A percentile compares a stretch with the other conserved stretches of the same genome.
Conservation (phyloP, 208 protist species). For the Strigomonas galati region DNA sequence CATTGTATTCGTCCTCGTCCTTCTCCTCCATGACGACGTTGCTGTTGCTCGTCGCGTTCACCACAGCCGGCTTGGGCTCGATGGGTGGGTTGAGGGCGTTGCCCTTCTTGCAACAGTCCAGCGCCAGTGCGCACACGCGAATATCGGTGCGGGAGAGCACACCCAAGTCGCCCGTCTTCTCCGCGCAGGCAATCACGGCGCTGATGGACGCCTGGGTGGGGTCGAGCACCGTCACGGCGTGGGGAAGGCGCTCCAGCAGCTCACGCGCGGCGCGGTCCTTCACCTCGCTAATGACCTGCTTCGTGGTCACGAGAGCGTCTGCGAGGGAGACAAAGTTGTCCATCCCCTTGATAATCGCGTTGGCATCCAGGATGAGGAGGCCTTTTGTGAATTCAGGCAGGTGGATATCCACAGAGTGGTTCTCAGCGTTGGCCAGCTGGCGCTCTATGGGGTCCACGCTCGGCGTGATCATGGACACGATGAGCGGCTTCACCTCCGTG, state of each 20-base stretch:
- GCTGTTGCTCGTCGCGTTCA: slow-evolving; percentile 35
- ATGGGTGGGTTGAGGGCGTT: slow-evolving; percentile 43
- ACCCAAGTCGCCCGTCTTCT: slow-evolving; percentile 88
- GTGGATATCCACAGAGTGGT: slow-evolving; percentile 28
- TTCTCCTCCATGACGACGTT: slow-evolving; percentile 17
- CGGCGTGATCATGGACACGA: slow-evolving; percentile 31
- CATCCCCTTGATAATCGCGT: slow-evolving; percentile 87
- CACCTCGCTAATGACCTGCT: slow-evolving; percentile 84
- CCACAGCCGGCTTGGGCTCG: slow-evolving; percentile 45
- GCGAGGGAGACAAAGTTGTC: slow-evolving; percentile 58
- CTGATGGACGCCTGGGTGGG: slow-evolving; percentile 57
- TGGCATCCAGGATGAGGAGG: slow-evolving; percentile 81
- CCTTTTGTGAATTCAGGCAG: slow-evolving; percentile 65
- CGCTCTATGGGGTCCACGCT: slow-evolving; percentile 21
- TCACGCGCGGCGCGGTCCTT: slow-evolving; percentile 64
- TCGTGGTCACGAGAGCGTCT: slow-evolving; percentile 79
- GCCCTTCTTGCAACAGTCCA: slow-evolving; percentile 67
- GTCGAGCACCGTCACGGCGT: slow-evolving; percentile 60
- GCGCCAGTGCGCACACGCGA: slow-evolving; percentile 77
- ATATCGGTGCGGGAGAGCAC: slow-evolving; percentile 90
- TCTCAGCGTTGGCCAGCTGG: slow-evolving; percentile 26
- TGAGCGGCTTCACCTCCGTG: slow-evolving; percentile 21
- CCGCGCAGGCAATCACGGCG: slow-evolving; percentile 66
- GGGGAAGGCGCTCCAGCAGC: slow-evolving; percentile 65
- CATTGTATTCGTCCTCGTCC: slow-evolving; percentile 28